Evolutionary conservation across 2,329 filamentous ascomycete genomes (phyloP), one percentile per base, ranked within the genome.

Genomic region (Botryosphaeria dothidea): DNA sequence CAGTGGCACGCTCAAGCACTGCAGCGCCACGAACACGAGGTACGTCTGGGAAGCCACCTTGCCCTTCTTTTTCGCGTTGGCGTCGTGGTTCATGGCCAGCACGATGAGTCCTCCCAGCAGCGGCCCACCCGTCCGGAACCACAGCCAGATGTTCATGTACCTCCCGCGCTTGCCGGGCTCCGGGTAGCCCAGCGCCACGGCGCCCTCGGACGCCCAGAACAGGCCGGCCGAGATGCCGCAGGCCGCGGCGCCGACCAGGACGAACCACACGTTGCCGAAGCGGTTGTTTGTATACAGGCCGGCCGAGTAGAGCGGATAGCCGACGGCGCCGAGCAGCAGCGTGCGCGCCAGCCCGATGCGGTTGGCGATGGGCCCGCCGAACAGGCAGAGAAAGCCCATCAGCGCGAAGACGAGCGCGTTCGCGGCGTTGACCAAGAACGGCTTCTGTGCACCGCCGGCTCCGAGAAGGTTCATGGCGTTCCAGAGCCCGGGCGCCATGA

Each of bases 391-490:
- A 25, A 84, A 69, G 3, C 77, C 77, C 75, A 83, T 78, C 31
- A 83, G 70, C 0, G 77, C 80, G 57, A 84, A 85, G 2, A 83
- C 79, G 3, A 85, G 73, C 0, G 83, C 79, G 66, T 85, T 85
- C n/a, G 81, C 82, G 0, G 81, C 82, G 63, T 84, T 84, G 56
- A 84, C 80, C 2, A 86, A 77, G 58, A 79, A 85, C 0, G 83
- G 83, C 52, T 80, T 77, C 65, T 85, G 80, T 1, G 81, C 81
- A 27, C 84, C 84, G 43, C 84, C 84, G 0, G 83, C 84, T 17
- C 84, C 84, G 4, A 84, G 74, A 1, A 78, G 75, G 66, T 83
- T 85, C 81, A 86, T 84, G 1, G 84, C 84, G 70, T 84, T 85
- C 84, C 84, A 86, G 3, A 86, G 71, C 0, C 82, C 82, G 0